Percentiles rank a stretch among this genome's conserved stretches.
Evolutionary conservation across 805 yeast species (phyloP).

Genomic region (Candida argentea): DNA sequence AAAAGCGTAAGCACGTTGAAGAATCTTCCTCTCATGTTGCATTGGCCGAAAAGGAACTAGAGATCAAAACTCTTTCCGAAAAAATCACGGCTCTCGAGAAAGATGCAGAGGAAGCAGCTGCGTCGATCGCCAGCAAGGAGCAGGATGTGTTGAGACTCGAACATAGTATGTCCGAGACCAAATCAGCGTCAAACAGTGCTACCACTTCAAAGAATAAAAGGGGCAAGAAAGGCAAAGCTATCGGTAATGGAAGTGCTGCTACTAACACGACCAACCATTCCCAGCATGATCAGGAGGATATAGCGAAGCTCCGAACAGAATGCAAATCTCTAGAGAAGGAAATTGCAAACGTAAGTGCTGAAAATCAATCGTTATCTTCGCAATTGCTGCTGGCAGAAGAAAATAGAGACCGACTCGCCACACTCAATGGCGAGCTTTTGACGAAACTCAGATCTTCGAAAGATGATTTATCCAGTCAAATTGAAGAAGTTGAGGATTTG

Average conservation of each 20-base stretch:
- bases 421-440: slow-evolving; percentile 10
- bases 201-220: slow-evolving; percentile 2
- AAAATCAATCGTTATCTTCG: neutral
- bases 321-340: too few species aligned
- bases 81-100: neutral
- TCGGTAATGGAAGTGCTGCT: neutral
- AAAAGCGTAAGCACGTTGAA: too few species aligned
- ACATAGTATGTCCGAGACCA: neutral
- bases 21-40: too few species aligned
- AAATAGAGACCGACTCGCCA: slow-evolving; percentile 8
- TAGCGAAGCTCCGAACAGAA: too few species aligned
- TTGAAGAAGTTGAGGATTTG: slow-evolving; percentile 57
- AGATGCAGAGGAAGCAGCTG: slow-evolving; percentile 1
- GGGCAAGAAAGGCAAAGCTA: slow-evolving; percentile 1
- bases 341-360: too few species aligned
- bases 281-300: too few species aligned
- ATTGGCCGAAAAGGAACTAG: too few species aligned
- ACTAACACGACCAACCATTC: too few species aligned
- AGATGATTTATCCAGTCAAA: slow-evolving; percentile 27
- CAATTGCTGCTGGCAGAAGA: too few species aligned
- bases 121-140: slow-evolving; percentile 2
- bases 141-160: neutral
- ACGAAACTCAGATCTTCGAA: slow-evolving; percentile 11
- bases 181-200: slow-evolving; percentile 1
- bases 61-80: too few species aligned